Base-by-base conservation (phyloP, 306 rosid genomes). In the barrel medic (Medicago truncatula) region DNA sequence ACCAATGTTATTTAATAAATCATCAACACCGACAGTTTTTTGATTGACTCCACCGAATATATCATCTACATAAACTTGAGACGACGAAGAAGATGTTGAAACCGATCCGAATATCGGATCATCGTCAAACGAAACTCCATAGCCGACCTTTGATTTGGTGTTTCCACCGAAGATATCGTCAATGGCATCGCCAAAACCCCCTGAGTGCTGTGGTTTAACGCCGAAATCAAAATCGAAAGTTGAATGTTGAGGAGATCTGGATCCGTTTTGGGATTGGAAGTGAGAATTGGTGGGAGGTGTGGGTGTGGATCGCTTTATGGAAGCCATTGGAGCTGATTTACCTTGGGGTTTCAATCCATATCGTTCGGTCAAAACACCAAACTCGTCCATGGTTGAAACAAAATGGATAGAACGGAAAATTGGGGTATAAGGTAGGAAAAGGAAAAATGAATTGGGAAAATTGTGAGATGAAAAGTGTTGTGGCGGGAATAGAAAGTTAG, bases 321-420 rank as follows among this genome's bases (percentile, higher is more conserved):
- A 85, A 4, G 93, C 93, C 98, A 93, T 93, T 16, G 98, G 98
- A 68, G 96, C 97, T 60, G 89, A 67, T 83, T 89, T 91, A 8
- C 97, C 98, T 75, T 91, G 98, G 6, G 93, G 96, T 60, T 89
- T 93, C 87, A 93, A 81, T 14, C 98, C 99, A 60, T 43, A 89
- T 49, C 86, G 73, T 77, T 90, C 88, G 4, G 99, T 95, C 16
- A 95, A 82, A 31, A 95, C 97, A 7, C 96, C 97, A 38, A 95
- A 95, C 73, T 95, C 90, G 83, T 95, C 99, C 99, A 95, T 95
- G 67, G 34, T 17, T 10, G 36, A 40, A 12, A 40, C 2, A 14
- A 61, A 61, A 28, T 3, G 17, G 36, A 61, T 47, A 47, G 17
- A 54, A 54, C 20, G 14, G 52, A 46, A 3, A 20, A 56, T 18